Percentiles rank a stretch among this genome's conserved stretches.
Conservation (phyloP, 2,329 filamentous ascomycete genomes). For the Fusarium sp. region DNA sequence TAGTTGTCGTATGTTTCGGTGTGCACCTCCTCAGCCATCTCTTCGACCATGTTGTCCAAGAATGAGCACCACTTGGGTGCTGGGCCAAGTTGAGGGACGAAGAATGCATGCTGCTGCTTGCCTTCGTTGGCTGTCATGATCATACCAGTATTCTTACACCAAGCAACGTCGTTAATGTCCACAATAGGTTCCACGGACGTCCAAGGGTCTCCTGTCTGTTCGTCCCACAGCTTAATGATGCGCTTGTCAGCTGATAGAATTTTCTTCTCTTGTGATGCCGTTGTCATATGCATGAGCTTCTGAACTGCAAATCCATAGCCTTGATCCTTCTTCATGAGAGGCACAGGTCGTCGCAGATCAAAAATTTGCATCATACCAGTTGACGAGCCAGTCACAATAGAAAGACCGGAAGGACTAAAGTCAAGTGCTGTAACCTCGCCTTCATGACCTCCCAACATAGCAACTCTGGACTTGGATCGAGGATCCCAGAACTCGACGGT, state of each 20-base stretch:
- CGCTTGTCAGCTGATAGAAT: constrained; percentile 92
- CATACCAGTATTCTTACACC: constrained; percentile 94
- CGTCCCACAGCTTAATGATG: constrained; percentile 98
- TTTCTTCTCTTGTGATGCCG: constrained; percentile 82
- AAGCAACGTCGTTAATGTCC: constrained; percentile 93
- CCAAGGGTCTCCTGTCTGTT: constrained; percentile 85
- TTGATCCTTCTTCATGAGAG: constrained; percentile 91
- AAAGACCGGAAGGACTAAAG: constrained; percentile 86
- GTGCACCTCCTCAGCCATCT: constrained; percentile 88
- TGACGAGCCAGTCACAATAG: constrained; percentile 87
- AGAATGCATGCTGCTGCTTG: constrained; percentile 93
- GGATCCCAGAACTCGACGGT: constrained; percentile 98
- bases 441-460: constrained; percentile 76
- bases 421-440: constrained; percentile 88
- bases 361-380: constrained; percentile 90
- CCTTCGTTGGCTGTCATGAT: constrained; percentile 97
- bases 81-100: constrained; percentile 91
- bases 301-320: constrained; percentile 95
- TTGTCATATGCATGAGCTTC: constrained; percentile 80
- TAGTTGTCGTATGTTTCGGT: constrained; percentile 97
- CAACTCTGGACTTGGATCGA: constrained; percentile 83
- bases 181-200: constrained; percentile 95
- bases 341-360: constrained; percentile 88
- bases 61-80: constrained; percentile 97
- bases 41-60: constrained; percentile 96